A percentile compares a stretch with the other conserved stretches of the same genome.
phyloP scores from a whole-genome alignment of 805 yeast genomes.

The Zygotorulaspora danielsina region DNA sequence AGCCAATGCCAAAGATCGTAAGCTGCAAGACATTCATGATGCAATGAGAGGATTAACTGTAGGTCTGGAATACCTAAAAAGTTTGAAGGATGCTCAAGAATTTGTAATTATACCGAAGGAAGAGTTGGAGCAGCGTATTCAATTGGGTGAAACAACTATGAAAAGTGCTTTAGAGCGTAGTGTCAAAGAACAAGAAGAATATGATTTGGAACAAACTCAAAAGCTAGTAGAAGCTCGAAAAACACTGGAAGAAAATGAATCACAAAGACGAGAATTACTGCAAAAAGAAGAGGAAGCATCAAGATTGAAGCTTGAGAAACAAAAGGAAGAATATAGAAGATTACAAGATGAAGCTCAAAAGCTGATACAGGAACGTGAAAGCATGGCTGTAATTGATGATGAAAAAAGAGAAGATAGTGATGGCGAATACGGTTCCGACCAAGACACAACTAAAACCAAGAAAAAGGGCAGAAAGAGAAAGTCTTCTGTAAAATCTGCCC shows the following conservation, averaged over 20 bases:
- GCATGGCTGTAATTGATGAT: constrained; percentile 41
- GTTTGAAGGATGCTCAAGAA: constrained; percentile 44
- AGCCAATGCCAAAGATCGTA: constrained; percentile 54
- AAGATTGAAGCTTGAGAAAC: constrained; percentile 46
- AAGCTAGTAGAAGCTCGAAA: constrained; percentile 73
- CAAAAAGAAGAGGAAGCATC: constrained; percentile 48
- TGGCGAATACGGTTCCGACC: constrained; percentile 34
- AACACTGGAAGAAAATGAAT: constrained; percentile 54
- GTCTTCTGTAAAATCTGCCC: constrained; percentile 37
- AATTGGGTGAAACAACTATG: constrained; percentile 74
- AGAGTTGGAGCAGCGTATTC: constrained; percentile 82
- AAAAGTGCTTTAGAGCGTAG: constrained; percentile 65
- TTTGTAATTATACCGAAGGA: constrained; percentile 74
- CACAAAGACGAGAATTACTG: constrained; percentile 43
- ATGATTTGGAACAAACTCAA: constrained; percentile 51
- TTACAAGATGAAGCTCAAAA: constrained; percentile 56
- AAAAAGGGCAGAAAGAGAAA: constrained; percentile 26
- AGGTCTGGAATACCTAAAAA: constrained; percentile 57
- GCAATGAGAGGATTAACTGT: constrained; percentile 54
- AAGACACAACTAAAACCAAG: constrained; percentile 28
- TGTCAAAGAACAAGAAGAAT: constrained; percentile 65
- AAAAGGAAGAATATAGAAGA: constrained; percentile 45
- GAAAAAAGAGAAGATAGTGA: constrained; percentile 39
- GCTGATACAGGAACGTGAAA: constrained; percentile 52
- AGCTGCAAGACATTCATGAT: constrained; percentile 53